Evolutionary conservation across 169 alveolate species (phyloP).

Genomic region (Babesia gibsoni): DNA sequence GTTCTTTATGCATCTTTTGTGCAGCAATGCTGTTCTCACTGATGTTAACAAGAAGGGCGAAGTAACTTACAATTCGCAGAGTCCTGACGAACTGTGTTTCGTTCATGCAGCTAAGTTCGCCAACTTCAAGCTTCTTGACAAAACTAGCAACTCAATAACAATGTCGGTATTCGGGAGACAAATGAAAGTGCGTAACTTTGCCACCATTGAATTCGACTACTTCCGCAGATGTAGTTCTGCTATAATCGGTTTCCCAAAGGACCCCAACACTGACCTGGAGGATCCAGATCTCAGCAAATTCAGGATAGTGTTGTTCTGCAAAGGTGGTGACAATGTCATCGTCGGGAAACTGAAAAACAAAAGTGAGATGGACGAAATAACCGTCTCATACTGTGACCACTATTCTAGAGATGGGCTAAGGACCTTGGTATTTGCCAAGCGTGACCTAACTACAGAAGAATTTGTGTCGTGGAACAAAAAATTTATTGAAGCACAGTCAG

Average conservation of each 20-base stretch:
- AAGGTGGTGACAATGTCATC: conserved; percentile 94
- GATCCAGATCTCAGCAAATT: conserved; percentile 41
- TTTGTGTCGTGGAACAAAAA: conserved; percentile 72
- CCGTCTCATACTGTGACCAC: conserved; percentile 70
- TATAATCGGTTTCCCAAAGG: conserved; percentile 71
- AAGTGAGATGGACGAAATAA: conserved; percentile 63
- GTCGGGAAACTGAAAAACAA: conserved; percentile 66
- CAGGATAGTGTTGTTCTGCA: conserved; percentile 76
- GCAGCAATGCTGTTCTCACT: conserved; percentile 68
- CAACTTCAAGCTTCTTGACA: conserved; percentile 66
- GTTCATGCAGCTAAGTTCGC: conserved; percentile 75
- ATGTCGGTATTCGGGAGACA: conserved; percentile 69
- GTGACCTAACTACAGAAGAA: conserved; percentile 80
- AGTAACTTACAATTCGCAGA: conserved; percentile 60
- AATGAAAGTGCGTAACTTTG: conserved; percentile 71
- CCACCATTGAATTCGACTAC: conserved; percentile 77
- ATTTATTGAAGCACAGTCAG: conserved; percentile 61
- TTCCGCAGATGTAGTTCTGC: conserved; percentile 76
- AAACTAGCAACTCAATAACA: conserved; percentile 66
- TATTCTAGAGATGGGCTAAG: conserved; percentile 83
- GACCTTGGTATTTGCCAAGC: conserved; percentile 89
- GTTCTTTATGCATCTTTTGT: conserved; percentile 70
- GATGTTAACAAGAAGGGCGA: conserved; percentile 45
- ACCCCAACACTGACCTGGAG: conserved; percentile 14
- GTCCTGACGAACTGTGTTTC: conserved; percentile 77